Evolutionary conservation across 2,329 filamentous ascomycete species (phyloP).

Genomic region (Ophiocordyceps robertsii): DNA sequence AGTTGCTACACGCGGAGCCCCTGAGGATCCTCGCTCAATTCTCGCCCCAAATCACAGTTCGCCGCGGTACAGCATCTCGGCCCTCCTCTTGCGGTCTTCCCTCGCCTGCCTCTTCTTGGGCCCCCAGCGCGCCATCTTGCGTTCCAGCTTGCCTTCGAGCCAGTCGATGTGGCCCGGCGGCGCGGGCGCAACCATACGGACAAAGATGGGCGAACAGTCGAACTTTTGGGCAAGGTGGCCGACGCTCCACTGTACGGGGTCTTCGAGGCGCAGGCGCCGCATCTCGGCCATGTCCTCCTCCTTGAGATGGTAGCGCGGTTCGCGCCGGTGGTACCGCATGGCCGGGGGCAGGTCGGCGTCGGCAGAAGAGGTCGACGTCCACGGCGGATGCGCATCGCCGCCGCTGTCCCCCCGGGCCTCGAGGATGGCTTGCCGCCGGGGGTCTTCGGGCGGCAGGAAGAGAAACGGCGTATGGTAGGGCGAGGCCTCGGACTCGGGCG

Average conservation of each 20-base stretch:
- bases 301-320: conserved; percentile 36
- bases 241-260: conserved; percentile 44
- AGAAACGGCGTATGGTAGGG: conserved; percentile 53
- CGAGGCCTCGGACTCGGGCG: conserved; percentile 38
- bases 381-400: too few species aligned
- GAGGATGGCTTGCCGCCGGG: conserved; percentile 36
- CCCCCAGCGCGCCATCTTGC: conserved; percentile 43
- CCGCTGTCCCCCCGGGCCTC: conserved; percentile 1
- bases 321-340: conserved; percentile 20
- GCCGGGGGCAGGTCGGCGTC: conserved; percentile 19
- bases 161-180: conserved; percentile 31
- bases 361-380: conserved; percentile 7
- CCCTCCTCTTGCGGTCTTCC: conserved; percentile 40
- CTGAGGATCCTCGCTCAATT: not conserved
- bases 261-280: conserved; percentile 34
- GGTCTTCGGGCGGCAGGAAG: conserved; percentile 46
- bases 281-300: conserved; percentile 46
- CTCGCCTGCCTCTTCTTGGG: conserved; percentile 38
- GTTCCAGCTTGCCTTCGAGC: conserved; percentile 30
- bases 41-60: conserved; percentile 26
- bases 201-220: conserved; percentile 40
- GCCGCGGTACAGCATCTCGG: conserved; percentile 36
- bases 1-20: not conserved
- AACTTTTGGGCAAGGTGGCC: conserved; percentile 38
- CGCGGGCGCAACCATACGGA: conserved; percentile 43